Evolutionary conservation across 768 basidiomycete genomes (phyloP).

Genomic region (Boletus barrowsii): DNA sequence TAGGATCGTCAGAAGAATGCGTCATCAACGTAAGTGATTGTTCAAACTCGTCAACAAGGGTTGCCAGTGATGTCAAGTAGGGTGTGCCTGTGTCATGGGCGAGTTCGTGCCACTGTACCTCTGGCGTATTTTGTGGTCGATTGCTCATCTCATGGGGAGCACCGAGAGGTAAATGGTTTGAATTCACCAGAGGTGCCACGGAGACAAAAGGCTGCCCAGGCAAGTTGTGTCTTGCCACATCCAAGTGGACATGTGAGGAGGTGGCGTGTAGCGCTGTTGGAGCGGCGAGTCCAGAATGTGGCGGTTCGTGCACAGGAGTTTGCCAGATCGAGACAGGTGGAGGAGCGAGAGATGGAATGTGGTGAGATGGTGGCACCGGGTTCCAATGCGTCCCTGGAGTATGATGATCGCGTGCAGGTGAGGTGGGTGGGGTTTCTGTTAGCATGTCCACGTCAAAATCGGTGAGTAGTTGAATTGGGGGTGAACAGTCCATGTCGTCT

Average conservation of each 20-base stretch:
- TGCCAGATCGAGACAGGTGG: neutral
- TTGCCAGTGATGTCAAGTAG: neutral
- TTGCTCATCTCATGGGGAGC: neutral
- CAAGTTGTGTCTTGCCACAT: neutral
- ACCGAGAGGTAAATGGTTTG: neutral
- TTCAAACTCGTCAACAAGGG: conserved; percentile 9
- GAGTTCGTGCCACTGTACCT: neutral
- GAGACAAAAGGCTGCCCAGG: neutral
- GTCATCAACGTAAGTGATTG: conserved; percentile 1
- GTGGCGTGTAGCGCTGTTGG: neutral
- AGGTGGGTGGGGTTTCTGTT: neutral
- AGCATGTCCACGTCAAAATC: conserved; percentile 15
- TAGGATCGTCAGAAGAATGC: neutral
- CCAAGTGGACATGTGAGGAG: neutral
- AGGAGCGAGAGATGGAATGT: neutral
- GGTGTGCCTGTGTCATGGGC: neutral
- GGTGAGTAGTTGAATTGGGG: neutral
- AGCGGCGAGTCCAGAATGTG: neutral
- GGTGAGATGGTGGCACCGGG: neutral
- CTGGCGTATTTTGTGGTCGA: neutral
- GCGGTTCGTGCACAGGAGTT: neutral
- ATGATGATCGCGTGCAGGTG: neutral
- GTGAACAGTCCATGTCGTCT: conserved; percentile 15
- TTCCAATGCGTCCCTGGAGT: conserved; percentile 2
- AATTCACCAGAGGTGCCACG: neutral